Conservation (phyloP, 352 stramenopile genomes). For the Phytopythium mirpurense region DNA sequence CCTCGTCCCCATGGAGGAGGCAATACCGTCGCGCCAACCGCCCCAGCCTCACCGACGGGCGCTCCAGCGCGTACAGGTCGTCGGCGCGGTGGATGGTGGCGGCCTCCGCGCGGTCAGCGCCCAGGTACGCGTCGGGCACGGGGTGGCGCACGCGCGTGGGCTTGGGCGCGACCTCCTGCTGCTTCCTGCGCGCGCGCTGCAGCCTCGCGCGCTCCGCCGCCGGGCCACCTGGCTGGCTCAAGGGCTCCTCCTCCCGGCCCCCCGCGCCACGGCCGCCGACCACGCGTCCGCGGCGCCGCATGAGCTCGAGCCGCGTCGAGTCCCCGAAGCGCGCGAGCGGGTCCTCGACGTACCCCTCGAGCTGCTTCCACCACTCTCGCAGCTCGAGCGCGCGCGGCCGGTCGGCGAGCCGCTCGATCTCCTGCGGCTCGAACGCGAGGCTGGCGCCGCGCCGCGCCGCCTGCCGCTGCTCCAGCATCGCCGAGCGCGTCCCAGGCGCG, state of each 20-base stretch:
- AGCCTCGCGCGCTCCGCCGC: neutral
- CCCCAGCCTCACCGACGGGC: conserved; percentile 1
- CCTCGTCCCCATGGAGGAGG: too few species aligned
- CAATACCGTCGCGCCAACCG: too few species aligned
- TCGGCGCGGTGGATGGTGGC: conserved; percentile 20
- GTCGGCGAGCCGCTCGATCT: conserved; percentile 42
- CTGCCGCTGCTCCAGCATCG: conserved; percentile 25
- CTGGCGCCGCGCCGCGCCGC: conserved; percentile 26
- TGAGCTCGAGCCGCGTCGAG: conserved; percentile 46
- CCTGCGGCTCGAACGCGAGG: conserved; percentile 46
- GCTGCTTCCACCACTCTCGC: conserved; percentile 49
- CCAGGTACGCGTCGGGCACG: conserved; percentile 22
- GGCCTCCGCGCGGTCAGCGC: conserved; percentile 11
- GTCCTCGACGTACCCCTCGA: conserved; percentile 52
- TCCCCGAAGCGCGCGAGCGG: conserved; percentile 26
- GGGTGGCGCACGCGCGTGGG: conserved; percentile 33
- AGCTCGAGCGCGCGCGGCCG: conserved; percentile 44
- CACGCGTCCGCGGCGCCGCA: conserved; percentile 12
- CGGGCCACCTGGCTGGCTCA: neutral
- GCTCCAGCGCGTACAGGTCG: conserved; percentile 39
- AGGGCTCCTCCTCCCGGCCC: too few species aligned
- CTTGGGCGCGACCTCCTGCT: conserved; percentile 36
- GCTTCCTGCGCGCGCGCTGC: conserved; percentile 18
- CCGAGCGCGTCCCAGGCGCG: conserved; percentile 22
- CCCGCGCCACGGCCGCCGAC: too few species aligned